Base-by-base conservation (phyloP, 495 filamentous ascomycete species). In the Echria macrotheca region DNA sequence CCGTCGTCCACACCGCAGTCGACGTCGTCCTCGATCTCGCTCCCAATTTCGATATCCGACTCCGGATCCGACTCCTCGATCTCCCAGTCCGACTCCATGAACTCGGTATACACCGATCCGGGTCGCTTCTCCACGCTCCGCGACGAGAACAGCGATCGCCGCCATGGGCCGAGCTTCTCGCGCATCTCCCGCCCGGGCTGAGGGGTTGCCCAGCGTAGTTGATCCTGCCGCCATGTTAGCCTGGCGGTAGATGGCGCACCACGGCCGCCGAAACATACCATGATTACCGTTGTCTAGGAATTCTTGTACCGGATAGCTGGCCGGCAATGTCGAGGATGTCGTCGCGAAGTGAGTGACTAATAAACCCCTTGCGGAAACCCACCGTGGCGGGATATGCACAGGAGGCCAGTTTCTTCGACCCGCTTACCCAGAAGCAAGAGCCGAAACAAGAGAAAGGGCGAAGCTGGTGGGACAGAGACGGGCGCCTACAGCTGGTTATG, bases 11-110 rank as follows among this genome's bases (percentile, higher is more conserved):
- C 59, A 4, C 33, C 45, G 15, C 33, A 41, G 14, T 50, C 57
- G 4, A 58, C 60, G 50, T 63, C 22, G 14, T 65, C 62, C 53
- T 76, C 75, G 50, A 76, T 69, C 39, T 78, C 77, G 47, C 74
- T 78, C 31, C 72, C 68, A 35, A 37, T 17, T 21, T 41, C 38
- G 21, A 23, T 41, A 29, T 80, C 80, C 19, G 81, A 75, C 47
- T 84, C 60, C n/a, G n/a, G n/a, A 14, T 69, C 64, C 31, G 78
- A 80, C 7, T 81, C 75, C 44, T 86, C 84, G 17, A 62, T 61
- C 44, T 66, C 84, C 33, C 78, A 83, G 41, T 93, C 87, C 26
- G 84, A 85, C 58, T 90, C 86, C 58, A 80, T 79, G 50, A 86
- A 80, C 45, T 88, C 83, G 14, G 83, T 90, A 21, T 80, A 75